Conservation (phyloP, 805 yeast species). For the Debaryomyces maramus region DNA sequence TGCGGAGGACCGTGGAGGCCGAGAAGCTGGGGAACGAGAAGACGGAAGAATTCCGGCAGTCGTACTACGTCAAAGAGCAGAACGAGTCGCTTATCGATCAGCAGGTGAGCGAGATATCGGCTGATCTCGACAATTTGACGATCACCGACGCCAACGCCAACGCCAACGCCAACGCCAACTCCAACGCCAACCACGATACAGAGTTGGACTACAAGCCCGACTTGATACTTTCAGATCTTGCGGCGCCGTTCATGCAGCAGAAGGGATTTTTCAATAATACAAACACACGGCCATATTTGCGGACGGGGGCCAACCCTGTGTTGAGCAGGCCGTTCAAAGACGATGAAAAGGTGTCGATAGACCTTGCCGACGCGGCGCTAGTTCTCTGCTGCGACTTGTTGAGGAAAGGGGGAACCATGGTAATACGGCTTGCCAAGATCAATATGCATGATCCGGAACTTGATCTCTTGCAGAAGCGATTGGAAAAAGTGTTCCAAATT, state of each 20-base stretch:
- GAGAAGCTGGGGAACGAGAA: background rate
- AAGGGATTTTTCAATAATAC: slow-evolving; percentile 41
- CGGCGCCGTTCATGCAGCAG: slow-evolving; percentile 33
- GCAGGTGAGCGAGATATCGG: slow-evolving; percentile 18
- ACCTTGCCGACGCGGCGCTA: slow-evolving; percentile 42
- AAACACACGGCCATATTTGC: slow-evolving; percentile 31
- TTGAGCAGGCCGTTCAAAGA: slow-evolving; percentile 26
- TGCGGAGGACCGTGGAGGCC: slow-evolving; percentile 11
- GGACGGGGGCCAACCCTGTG: slow-evolving; percentile 25
- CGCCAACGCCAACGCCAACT: slow-evolving; percentile 1
- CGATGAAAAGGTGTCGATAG: slow-evolving; percentile 31
- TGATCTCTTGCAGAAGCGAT: slow-evolving; percentile 21
- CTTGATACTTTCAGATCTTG: slow-evolving; percentile 37
- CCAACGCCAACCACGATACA: background rate
- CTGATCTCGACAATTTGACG: slow-evolving; percentile 1
- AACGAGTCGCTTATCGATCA: slow-evolving; percentile 22
- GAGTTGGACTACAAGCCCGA: slow-evolving; percentile 31
- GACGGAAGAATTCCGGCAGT: slow-evolving; percentile 11
- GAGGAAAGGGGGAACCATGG: slow-evolving; percentile 30
- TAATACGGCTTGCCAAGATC: slow-evolving; percentile 28
- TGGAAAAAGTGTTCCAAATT: slow-evolving; percentile 24
- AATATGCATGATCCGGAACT: slow-evolving; percentile 30
- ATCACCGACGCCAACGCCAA: background rate
- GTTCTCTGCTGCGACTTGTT: slow-evolving; percentile 29
- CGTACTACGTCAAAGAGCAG: slow-evolving; percentile 31